phyloP scores from a whole-genome alignment of 2,329 filamentous ascomycete genomes.

The Pestalotiopsis sp. region DNA sequence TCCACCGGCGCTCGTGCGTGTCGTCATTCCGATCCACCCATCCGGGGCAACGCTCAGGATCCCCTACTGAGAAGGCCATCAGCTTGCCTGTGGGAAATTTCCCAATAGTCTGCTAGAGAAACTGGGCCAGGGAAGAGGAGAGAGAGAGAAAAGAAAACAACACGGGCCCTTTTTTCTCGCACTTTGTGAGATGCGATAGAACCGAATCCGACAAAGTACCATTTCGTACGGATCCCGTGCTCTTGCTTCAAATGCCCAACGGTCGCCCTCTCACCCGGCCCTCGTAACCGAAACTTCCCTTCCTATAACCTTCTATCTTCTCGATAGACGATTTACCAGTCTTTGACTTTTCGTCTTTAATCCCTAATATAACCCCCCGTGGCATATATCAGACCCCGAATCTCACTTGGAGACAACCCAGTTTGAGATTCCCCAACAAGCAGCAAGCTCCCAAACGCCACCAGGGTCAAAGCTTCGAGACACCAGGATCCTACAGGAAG shows the following conservation, averaged over 20 bases:
- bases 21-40: conserved; percentile 13
- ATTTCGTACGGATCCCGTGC: not conserved
- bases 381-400: not conserved
- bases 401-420: not conserved
- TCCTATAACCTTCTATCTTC: not conserved
- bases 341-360: not conserved
- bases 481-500: conserved; percentile 1
- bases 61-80: not conserved
- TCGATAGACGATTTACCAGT: not conserved
- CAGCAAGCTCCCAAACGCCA: not conserved
- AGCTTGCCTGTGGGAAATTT: not conserved
- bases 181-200: not conserved
- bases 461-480: conserved; percentile 1
- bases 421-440: not conserved
- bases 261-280: not conserved
- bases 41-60: not conserved
- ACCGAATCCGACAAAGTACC: not conserved
- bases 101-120: not conserved
- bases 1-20: conserved; percentile 6
- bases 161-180: not conserved
- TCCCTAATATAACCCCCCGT: not conserved
- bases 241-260: not conserved
- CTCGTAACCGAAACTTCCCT: not conserved
- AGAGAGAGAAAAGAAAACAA: not conserved
- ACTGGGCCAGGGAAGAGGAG: not conserved